Conservation (phyloP, 495 filamentous ascomycete species). For the Aspergillus carlsbadensis region DNA sequence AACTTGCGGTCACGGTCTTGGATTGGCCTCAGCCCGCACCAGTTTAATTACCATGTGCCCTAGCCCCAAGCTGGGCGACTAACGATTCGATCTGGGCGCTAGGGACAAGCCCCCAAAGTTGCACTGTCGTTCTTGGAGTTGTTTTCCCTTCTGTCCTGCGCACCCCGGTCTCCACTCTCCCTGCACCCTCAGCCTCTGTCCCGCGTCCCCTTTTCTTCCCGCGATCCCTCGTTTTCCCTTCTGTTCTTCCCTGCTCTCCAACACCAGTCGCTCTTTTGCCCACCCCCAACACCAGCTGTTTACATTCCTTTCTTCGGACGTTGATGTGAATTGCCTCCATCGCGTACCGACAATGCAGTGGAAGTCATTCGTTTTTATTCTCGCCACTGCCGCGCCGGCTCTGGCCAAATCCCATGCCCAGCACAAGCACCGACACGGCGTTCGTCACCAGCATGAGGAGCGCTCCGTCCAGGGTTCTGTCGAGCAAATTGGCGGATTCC, state of each 20-base stretch:
- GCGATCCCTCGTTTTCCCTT: slow-evolving; percentile 3
- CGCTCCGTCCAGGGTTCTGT: slow-evolving; percentile 9
- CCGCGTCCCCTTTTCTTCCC: slow-evolving; percentile 6
- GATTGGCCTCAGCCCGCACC: neutral
- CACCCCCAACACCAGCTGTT: neutral
- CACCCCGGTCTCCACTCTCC: neutral
- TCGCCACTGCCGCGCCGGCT: slow-evolving; percentile 20
- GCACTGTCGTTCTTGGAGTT: neutral
- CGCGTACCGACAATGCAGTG: slow-evolving; percentile 27
- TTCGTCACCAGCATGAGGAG: slow-evolving; percentile 14
- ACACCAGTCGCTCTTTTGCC: slow-evolving; percentile 12
- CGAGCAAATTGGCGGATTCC: slow-evolving; percentile 14
- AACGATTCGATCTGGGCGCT: slow-evolving; percentile 11
- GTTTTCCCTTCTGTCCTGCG: neutral
- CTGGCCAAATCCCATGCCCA: slow-evolving; percentile 27
- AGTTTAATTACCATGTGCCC: slow-evolving; percentile 4
- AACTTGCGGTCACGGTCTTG: neutral
- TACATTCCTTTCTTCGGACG: neutral
- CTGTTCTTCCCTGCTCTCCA: neutral
- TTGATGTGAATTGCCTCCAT: slow-evolving; percentile 10
- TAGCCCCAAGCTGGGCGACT: slow-evolving; percentile 2
- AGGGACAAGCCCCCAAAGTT: neutral
- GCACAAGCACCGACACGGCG: slow-evolving; percentile 20
- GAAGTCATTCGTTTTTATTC: slow-evolving; percentile 25
- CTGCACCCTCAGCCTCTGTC: slow-evolving; percentile 1